Evolutionary conservation across 2,329 filamentous ascomycete species (phyloP), one percentile per base, ranked within the genome.

Genomic region (Sporothrix mexicana): DNA sequence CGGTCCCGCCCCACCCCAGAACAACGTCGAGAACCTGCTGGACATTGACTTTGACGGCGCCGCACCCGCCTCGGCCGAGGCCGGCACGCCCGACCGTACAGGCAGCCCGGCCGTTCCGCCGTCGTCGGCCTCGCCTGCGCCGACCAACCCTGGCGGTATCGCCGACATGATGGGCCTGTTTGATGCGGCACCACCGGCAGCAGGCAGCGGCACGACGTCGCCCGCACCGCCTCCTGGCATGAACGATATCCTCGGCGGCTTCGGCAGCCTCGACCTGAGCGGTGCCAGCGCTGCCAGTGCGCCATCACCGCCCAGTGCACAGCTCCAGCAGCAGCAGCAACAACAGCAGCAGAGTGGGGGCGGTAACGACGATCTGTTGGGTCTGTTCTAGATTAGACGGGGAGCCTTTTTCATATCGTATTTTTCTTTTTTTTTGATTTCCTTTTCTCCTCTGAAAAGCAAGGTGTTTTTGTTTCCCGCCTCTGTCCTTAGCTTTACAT

Each of bases 1-100:
- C 73, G 87, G 87, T 72, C 83, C 88, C 43, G 82, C 79, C 2
- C 76, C 79, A 7, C 25, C 72, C 7, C 91, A 94, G 80, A 92
- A 83, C 84, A 98, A 97, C 78, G 88, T 95, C 76, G 96, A 99
- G 82, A 99, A 98, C 80, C 86, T 99, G 23, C 88, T 99, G 72
- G 96, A 99, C 78, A 81, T 82, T 73, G 80, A 82, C 76, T 82
- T 82, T 72, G 96, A 98, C 79, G 96, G 95, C 36, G 92, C 93
- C 2, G 95, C 93, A 2, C 95, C 95, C 2, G 95, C 96, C n/a
- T 95, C 93, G 13, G 87, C 93, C 69, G 92, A 95, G 76, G 83
- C 74, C 81, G 84, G 72, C 36, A 94, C 92, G 43, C 92, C 92
- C 4, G 90, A 92, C 75, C 85, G 92, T 70, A 86, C 91, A 25